Conservation (phyloP, 2,329 filamentous ascomycete species). For the Massarina eburnea region DNA sequence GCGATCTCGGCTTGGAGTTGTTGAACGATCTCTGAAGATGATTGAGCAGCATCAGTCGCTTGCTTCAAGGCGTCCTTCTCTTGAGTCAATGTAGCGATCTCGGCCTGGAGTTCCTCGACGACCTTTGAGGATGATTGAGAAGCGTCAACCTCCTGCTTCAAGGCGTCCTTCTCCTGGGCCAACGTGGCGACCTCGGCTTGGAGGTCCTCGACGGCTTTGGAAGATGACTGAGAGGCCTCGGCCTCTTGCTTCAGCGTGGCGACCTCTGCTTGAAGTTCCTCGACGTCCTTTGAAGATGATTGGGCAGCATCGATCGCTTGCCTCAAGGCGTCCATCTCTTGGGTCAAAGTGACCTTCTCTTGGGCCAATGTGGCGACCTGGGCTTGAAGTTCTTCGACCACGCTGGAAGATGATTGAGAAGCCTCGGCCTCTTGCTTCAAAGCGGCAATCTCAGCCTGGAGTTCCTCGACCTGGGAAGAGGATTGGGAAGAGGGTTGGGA, state of each 20-base stretch:
- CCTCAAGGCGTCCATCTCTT: too few species aligned
- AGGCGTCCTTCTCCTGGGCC: constrained; percentile 22
- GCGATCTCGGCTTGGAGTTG: too few species aligned
- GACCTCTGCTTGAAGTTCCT: constrained; percentile 26
- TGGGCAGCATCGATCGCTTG: constrained; percentile 25
- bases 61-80: constrained; percentile 23
- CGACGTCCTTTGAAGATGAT: constrained; percentile 24
- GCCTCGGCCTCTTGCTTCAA: too few species aligned
- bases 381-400: constrained; percentile 26
- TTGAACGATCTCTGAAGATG: too few species aligned
- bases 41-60: too few species aligned
- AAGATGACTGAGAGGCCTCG: too few species aligned
- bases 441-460: constrained; percentile 27
- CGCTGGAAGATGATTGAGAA: constrained; percentile 26
- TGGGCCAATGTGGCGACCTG: constrained; percentile 23
- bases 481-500: constrained; percentile 23
- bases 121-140: constrained; percentile 29
- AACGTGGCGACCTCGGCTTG: constrained; percentile 23
- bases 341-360: constrained; percentile 20
- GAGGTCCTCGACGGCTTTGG: constrained; percentile 27
- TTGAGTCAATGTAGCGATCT: constrained; percentile 22
- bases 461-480: too few species aligned
- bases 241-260: constrained; percentile 30
- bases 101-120: constrained; percentile 26
- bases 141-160: too few species aligned